phyloP scores from a whole-genome alignment of 495 filamentous ascomycete species.

The Penicillium salamii region DNA sequence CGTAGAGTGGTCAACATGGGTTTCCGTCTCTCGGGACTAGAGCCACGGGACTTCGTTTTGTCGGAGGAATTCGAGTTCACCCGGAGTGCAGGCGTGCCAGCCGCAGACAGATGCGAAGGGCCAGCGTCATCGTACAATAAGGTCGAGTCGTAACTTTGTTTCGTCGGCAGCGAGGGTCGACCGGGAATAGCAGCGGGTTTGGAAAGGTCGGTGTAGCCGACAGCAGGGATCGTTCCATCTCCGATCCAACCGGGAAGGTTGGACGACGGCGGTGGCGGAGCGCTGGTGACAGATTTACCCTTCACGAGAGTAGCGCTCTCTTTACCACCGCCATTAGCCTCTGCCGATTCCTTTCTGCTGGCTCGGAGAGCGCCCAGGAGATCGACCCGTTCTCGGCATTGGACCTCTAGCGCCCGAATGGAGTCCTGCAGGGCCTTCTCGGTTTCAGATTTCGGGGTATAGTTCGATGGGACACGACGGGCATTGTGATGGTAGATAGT shows the following conservation, averaged over 20 bases:
- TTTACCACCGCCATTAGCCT: slow-evolving; percentile 28
- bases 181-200: slow-evolving; percentile 65
- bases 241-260: slow-evolving; percentile 63
- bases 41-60: slow-evolving; percentile 58
- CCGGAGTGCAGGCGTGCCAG: slow-evolving; percentile 31
- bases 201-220: slow-evolving; percentile 73
- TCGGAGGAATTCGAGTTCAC: slow-evolving; percentile 38
- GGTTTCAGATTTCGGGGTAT: slow-evolving; percentile 75
- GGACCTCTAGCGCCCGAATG: slow-evolving; percentile 76
- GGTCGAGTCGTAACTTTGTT: slow-evolving; percentile 48
- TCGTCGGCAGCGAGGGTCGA: slow-evolving; percentile 49
- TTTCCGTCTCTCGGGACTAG: slow-evolving; percentile 78
- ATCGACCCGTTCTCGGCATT: slow-evolving; percentile 92
- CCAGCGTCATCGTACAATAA: slow-evolving; percentile 15
- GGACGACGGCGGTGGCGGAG: slow-evolving; percentile 12
- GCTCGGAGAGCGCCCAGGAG: slow-evolving; percentile 76
- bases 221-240: slow-evolving; percentile 74
- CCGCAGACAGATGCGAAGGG: slow-evolving; percentile 6
- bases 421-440: slow-evolving; percentile 81
- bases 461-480: slow-evolving; percentile 65
- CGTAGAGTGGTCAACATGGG: slow-evolving; percentile 83
- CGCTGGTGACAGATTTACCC: slow-evolving; percentile 11
- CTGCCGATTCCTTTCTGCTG: slow-evolving; percentile 63
- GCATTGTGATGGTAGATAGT: slow-evolving; percentile 88
- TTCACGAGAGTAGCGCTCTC: slow-evolving; percentile 14